These are phyloP conservation scores for Psilocybe azurescens DNA, from an alignment of 768 basidiomycete species.

Conservation along the genomic window DNA sequence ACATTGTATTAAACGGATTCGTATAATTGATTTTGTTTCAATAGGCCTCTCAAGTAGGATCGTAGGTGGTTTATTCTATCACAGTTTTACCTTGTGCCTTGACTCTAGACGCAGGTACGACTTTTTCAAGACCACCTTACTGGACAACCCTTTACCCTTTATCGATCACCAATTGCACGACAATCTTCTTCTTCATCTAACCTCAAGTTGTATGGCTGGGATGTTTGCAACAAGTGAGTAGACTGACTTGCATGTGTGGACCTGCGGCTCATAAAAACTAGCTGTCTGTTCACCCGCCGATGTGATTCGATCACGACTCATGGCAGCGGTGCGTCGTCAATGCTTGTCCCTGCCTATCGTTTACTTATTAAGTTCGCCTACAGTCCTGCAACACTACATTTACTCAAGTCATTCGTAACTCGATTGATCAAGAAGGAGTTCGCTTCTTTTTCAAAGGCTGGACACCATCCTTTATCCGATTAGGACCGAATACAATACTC, in stretches of 20 bases:
- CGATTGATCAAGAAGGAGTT: constrained; percentile 75
- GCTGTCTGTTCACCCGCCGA: constrained; percentile 83
- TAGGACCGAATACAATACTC: constrained; percentile 84
- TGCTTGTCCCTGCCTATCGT: not conserved
- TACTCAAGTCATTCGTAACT: constrained; percentile 57
- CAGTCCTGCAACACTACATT: constrained; percentile 56
- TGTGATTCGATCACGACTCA: constrained; percentile 76
- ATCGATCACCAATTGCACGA: constrained; percentile 68
- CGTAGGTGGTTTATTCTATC: constrained; percentile 53
- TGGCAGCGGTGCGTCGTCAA: constrained; percentile 64
- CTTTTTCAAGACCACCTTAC: constrained; percentile 67
- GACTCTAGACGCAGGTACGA: constrained; percentile 62
- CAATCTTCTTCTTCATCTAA: constrained; percentile 67
- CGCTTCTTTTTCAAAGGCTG: constrained; percentile 87
- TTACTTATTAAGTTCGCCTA: not conserved
- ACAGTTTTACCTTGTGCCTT: not conserved
- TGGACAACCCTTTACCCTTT: constrained; percentile 57
- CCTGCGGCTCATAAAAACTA: constrained; percentile 31
- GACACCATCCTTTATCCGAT: constrained; percentile 85
- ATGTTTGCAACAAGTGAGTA: constrained; percentile 77
- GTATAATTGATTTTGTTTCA: not conserved
- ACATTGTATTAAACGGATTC: constrained; percentile 10
- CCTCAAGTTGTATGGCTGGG: constrained; percentile 72
- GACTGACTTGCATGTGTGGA: not conserved
- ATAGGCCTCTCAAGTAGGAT: constrained; percentile 82